Evolutionary conservation across 139 green algal genomes (phyloP).

Genomic region (Tetradesmus lagerheimii): DNA sequence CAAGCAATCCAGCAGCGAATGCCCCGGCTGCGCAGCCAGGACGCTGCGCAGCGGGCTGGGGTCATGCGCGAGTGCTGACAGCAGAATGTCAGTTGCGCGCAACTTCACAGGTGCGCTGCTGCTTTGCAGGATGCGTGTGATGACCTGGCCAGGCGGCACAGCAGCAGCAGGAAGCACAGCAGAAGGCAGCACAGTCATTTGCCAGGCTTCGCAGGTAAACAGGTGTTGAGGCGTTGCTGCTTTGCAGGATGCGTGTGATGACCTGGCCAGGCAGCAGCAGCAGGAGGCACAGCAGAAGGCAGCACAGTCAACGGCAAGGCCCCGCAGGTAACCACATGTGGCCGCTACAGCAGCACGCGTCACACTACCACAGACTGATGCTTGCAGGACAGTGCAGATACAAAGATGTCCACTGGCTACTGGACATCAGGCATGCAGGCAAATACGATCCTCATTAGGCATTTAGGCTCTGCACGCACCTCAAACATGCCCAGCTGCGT

Average conservation of each 20-base stretch:
- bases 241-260: conserved; percentile 68
- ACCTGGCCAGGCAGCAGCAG: conserved; percentile 54
- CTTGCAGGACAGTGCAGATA: no score
- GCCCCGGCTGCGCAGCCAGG: conserved; percentile 71
- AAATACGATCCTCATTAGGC: not conserved
- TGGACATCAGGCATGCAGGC: no score
- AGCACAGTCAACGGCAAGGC: no score
- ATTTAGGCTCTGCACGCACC: conserved; percentile 49
- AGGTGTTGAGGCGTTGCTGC: conserved; percentile 28
- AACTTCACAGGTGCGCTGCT: conserved; percentile 64
- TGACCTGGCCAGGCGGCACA: conserved; percentile 55
- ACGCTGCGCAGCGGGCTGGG: conserved; percentile 80
- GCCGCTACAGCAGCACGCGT: no score
- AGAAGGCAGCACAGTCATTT: no score
- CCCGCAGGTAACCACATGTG: no score
- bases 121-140: conserved; percentile 68
- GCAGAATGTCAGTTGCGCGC: conserved; percentile 88
- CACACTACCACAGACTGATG: no score
- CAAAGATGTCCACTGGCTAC: no score
- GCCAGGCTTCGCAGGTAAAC: conserved; percentile 44
- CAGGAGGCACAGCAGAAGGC: not conserved
- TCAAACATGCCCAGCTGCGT: conserved; percentile 90
- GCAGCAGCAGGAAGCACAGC: not conserved
- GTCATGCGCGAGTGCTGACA: conserved; percentile 88
- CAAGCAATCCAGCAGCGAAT: conserved; percentile 80